phyloP scores from a whole-genome alignment of 2,329 filamentous ascomycete species.

The Xylaria sp. region DNA sequence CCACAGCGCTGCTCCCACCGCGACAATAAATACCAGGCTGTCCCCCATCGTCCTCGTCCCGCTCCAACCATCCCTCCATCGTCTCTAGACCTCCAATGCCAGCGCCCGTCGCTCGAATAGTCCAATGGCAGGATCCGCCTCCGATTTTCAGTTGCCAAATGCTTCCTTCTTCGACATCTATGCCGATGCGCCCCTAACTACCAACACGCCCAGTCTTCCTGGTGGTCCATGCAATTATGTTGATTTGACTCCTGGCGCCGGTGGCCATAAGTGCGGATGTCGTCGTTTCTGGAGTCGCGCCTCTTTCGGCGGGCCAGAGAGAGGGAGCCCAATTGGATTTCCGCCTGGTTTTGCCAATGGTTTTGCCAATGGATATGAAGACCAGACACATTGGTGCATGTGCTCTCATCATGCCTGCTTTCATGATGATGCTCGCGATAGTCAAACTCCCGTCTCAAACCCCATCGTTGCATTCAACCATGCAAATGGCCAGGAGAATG shows the following conservation, averaged over 20 bases:
- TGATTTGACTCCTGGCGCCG: constrained; percentile 57
- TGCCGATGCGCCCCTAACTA: constrained; percentile 50
- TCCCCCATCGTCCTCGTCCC: constrained; percentile 27
- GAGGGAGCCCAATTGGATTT: constrained; percentile 35
- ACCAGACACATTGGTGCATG: constrained; percentile 62
- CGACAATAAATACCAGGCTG: constrained; percentile 36
- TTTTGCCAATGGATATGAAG: constrained; percentile 39
- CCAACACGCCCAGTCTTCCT: constrained; percentile 48
- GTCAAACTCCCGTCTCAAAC: constrained; percentile 32
- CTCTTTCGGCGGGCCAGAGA: constrained; percentile 41
- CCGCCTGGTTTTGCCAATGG: constrained; percentile 34
- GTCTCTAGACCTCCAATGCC: constrained; percentile 38
- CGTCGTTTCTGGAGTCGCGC: constrained; percentile 64
- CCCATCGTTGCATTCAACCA: constrained; percentile 32
- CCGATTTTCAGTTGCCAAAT: constrained; percentile 51
- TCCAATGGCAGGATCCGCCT: constrained; percentile 60
- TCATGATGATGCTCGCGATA: constrained; percentile 55
- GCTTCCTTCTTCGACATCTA: constrained; percentile 61
- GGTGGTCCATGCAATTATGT: constrained; percentile 63
- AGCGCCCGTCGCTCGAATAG: constrained; percentile 41
- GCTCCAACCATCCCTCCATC: constrained; percentile 14
- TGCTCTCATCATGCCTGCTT: constrained; percentile 68
- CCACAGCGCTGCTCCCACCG: constrained; percentile 13
- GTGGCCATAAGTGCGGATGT: constrained; percentile 62
- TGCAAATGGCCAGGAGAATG: constrained; percentile 57